These are phyloP conservation scores for Fragaria ananassa DNA, from an alignment of 306 rosid genomes.

Conservation along the genomic window DNA sequence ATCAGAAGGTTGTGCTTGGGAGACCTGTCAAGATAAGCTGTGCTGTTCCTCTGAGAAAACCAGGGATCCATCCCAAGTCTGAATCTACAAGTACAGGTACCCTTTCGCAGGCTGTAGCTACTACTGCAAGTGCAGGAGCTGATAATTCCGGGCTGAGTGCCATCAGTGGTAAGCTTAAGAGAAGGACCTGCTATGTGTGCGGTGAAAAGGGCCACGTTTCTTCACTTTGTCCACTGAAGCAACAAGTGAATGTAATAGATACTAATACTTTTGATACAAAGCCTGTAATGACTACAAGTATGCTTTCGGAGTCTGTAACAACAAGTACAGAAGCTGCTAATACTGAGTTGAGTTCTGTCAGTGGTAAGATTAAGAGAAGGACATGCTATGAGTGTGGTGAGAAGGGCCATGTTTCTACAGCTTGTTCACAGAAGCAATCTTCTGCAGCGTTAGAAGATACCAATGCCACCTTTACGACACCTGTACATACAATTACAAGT, in stretches of 20 bases:
- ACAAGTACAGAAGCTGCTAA: conserved; percentile 19
- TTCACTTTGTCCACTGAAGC: conserved; percentile 65
- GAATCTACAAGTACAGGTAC: conserved; percentile 14
- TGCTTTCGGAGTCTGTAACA: not conserved
- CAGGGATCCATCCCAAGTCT: conserved; percentile 23
- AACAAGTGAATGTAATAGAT: conserved; percentile 25
- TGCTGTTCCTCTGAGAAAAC: conserved; percentile 73
- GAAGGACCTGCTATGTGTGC: conserved; percentile 79
- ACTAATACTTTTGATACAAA: not conserved
- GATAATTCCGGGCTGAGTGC: conserved; percentile 25
- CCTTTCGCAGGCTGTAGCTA: not conserved
- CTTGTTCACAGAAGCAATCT: conserved; percentile 49
- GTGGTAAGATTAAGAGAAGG: conserved; percentile 75
- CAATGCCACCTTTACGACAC: not conserved
- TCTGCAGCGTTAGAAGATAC: not conserved
- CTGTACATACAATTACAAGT: conserved; percentile 14
- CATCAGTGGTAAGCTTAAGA: conserved; percentile 56
- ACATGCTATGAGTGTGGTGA: conserved; percentile 84
- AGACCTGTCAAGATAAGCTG: conserved; percentile 77
- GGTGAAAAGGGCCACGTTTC: conserved; percentile 79
- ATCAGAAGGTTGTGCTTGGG: conserved; percentile 56
- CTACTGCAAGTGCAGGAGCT: conserved; percentile 1
- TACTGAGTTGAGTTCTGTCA: conserved; percentile 27
- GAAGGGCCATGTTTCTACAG: conserved; percentile 74
- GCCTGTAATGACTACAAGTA: conserved; percentile 8